Evolutionary conservation across 129 eudicot species (phyloP).

Genomic region (Chrysanthemum lavandulifolium): DNA sequence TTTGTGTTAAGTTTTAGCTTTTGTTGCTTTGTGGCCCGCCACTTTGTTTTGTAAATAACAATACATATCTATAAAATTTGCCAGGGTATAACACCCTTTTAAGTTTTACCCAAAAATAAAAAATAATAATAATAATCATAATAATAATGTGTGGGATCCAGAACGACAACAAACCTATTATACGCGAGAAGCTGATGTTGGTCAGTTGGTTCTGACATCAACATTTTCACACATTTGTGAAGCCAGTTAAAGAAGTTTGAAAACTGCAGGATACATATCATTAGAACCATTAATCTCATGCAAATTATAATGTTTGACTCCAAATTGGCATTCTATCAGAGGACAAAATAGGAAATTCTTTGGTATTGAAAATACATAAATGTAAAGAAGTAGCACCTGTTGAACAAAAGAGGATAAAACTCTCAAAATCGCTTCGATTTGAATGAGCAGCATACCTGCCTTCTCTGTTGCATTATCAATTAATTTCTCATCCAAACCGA

Average conservation of each 20-base stretch:
- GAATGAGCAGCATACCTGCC: constrained; percentile 80
- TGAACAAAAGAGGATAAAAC: constrained; percentile 87
- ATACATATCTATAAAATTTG: too few relatives aligned
- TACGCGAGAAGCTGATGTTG: constrained; percentile 71
- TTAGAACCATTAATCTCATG: too few relatives aligned
- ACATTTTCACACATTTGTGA: constrained; percentile 75
- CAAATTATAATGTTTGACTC: too few relatives aligned
- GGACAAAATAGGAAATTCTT: too few relatives aligned
- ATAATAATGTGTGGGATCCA: background rate
- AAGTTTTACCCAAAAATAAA: too few relatives aligned
- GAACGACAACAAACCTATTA: constrained; percentile 56
- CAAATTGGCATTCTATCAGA: too few relatives aligned
- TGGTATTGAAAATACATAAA: background rate
- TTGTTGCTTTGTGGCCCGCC: too few relatives aligned
- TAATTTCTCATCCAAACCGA: constrained; percentile 84
- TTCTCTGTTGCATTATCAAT: constrained; percentile 78
- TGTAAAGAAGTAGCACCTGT: constrained; percentile 55
- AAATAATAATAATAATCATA: too few relatives aligned
- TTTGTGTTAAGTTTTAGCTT: too few relatives aligned
- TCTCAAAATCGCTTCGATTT: constrained; percentile 75
- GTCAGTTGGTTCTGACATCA: constrained; percentile 94
- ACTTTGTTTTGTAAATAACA: too few relatives aligned
- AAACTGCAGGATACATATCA: constrained; percentile 49
- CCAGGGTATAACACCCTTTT: too few relatives aligned
- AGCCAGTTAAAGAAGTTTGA: constrained; percentile 98